Percentiles rank a stretch among this genome's conserved stretches.
These are phyloP conservation scores for Allomyces macrogynus DNA, from an alignment of 192 early-diverging fungal genomes.

Conservation along the genomic window DNA sequence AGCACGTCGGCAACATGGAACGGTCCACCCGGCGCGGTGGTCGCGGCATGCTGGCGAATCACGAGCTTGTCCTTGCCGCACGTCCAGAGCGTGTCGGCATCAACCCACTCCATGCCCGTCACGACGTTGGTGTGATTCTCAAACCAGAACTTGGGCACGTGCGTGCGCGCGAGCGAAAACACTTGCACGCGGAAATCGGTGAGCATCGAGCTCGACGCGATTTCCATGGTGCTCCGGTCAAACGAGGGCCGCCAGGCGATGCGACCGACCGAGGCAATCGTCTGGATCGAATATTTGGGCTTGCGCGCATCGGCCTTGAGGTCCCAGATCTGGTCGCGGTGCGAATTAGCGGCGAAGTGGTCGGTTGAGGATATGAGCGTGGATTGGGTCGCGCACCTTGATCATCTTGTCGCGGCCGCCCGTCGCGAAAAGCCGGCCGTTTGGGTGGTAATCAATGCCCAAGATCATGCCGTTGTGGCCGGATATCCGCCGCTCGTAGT, in stretches of 20 bases:
- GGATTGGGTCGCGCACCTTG: constrained; percentile 23
- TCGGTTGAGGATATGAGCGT: no score
- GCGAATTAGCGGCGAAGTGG: neutral
- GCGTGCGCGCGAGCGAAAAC: constrained; percentile 49
- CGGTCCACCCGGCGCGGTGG: constrained; percentile 20
- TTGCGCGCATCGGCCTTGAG: constrained; percentile 34
- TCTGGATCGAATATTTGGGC: constrained; percentile 37
- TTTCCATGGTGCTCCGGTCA: constrained; percentile 22
- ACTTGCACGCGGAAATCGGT: constrained; percentile 43
- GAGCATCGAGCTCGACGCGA: constrained; percentile 45
- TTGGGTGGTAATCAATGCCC: constrained; percentile 52
- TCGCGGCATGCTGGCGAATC: constrained; percentile 15
- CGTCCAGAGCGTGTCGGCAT: constrained; percentile 36
- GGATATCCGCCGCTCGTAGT: constrained; percentile 39
- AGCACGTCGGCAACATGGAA: constrained; percentile 25
- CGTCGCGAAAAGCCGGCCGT: constrained; percentile 43
- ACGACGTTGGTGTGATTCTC: constrained; percentile 46
- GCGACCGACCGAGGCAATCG: constrained; percentile 40
- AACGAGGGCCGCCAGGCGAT: constrained; percentile 50
- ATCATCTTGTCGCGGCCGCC: constrained; percentile 58
- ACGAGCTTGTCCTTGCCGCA: constrained; percentile 63
- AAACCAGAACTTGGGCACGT: constrained; percentile 40
- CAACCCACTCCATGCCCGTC: constrained; percentile 51
- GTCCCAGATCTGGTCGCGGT: constrained; percentile 35
- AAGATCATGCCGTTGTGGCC: constrained; percentile 52